Evolutionary conservation across 805 yeast species (phyloP), one percentile per base, ranked within the genome.

Genomic region (Zygoascus bituminiphila): DNA sequence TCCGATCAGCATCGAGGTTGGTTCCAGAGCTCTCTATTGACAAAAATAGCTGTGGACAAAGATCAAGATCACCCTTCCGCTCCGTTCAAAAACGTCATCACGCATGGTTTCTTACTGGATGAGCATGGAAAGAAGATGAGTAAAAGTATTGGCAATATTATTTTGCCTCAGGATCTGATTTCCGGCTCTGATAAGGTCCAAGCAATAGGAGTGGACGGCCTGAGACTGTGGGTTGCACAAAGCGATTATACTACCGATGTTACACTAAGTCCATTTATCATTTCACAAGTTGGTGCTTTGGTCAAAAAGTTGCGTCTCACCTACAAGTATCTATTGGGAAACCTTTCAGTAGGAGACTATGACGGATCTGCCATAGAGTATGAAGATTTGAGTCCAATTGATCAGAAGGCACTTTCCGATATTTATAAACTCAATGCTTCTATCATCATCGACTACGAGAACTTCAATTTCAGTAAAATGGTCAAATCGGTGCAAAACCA

Each of bases 1-100:
- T 79, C 89, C n/a, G 99, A 93, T 62, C 99, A 93, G 65, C 98
- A 93, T 62, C 77, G 99, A 51, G 99, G 99, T 1, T 93, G 99
- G 99, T 93, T 93, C 63, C 99, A 93, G 68, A 86, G 96, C 26
- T 88, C 96, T 1, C 67, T 93, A 23, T 69, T 93, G 50, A 88
- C 94, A 21, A 84, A 80, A 59, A 75, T 88, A 20, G 84, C 84
- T 2, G 59, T 66, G 9, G 38, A 35, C 17, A 42, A 59, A 12
- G 57, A 66, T 33, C 54, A 68, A 0, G 59, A 57, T 2, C 67
- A 69, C 1, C 52, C 62, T 1, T 49, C 39, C 0, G 79, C 85
- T 0, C 98, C 98, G 0, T 93, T 77, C 65, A 75, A 75, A 51
- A 72, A 75, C 21, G 76, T 93, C 33, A 75, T 93, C 23, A 93